Evolutionary conservation across 805 yeast species (phyloP), one percentile per base, ranked within the genome.

Genomic region (Maudiozyma pseudohumilis): DNA sequence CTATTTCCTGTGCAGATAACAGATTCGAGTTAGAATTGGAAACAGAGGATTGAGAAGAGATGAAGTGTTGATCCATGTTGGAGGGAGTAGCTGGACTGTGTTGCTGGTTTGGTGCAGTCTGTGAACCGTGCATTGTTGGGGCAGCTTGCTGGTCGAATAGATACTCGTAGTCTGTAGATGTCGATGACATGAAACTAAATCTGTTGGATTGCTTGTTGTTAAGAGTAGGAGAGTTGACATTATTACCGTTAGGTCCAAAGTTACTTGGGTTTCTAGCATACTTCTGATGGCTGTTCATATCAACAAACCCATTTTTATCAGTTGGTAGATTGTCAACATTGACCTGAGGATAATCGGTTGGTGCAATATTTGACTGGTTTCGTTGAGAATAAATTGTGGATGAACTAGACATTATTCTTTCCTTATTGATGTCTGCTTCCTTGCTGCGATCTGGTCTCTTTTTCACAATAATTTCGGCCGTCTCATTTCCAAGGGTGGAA

Each of bases 141-240:
- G 20, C 41, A 45, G 26, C 34, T 12, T 36, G 25, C 15, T 30
- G 34, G 16, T 35, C 40, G 23, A 34, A 37, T 19, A 34, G 19
- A 29, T 40, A 35, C 31, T 54, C 59, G 31, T 45, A 52, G 32
- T 54, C 59, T 1, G 59, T 54, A 2, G 59, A 54, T 4, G 56
- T 46, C 2, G 56, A 51, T 3, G 61, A 56, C 7, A 56, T 54
- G 33, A 54, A 55, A 42, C 61, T 56, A 32, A 52, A 53, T 40
- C 63, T 47, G 39, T 55, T 50, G 15, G 27, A 35, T 28, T 13
- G 32, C 11, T 27, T 32, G 27, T 38, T 44, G 17, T 36, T 48
- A 16, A 43, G 34, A 29, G 44, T 47, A 12, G 35, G 35, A 19
- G 20, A 28, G 17, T 22, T n/a, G 24, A 11, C 33, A 18, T 34